phyloP scores from a whole-genome alignment of 2,329 filamentous ascomycete genomes.

The Plectosphaerella sp. region DNA sequence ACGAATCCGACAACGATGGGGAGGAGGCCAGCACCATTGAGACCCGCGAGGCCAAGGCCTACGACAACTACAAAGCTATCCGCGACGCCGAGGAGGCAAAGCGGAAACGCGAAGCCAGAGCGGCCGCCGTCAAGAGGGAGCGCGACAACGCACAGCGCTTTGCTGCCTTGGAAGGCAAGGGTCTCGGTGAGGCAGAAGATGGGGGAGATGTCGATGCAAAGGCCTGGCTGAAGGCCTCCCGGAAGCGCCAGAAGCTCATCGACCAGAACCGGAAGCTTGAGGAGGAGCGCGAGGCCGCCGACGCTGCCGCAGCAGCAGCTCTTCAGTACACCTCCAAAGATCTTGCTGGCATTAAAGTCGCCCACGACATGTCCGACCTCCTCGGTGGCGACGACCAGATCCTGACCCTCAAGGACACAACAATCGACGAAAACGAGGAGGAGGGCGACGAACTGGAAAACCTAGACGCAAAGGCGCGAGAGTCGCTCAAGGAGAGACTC shows the following conservation, averaged over 20 bases:
- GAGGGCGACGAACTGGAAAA: constrained; percentile 90
- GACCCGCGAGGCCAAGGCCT: constrained; percentile 66
- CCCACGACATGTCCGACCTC: constrained; percentile 78
- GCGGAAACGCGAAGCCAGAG: constrained; percentile 71
- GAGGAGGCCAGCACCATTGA: constrained; percentile 83
- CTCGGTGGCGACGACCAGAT: constrained; percentile 83
- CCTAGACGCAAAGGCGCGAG: constrained; percentile 63
- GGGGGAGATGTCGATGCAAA: constrained; percentile 69
- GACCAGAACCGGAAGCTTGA: constrained; percentile 68
- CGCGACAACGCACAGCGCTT: constrained; percentile 78
- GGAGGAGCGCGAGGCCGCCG: constrained; percentile 73
- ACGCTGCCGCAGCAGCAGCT: constrained; percentile 59
- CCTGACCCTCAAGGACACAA: constrained; percentile 88
- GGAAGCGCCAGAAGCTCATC: constrained; percentile 92
- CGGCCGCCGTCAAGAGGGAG: constrained; percentile 80
- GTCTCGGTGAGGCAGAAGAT: constrained; percentile 72
- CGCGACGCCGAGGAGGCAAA: constrained; percentile 72
- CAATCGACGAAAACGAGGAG: constrained; percentile 77
- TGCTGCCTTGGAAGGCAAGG: constrained; percentile 73
- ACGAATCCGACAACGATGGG: constrained; percentile 39
- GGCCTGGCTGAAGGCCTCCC: constrained; percentile 82
- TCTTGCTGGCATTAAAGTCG: constrained; percentile 85
- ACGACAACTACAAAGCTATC: constrained; percentile 65
- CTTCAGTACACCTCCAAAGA: constrained; percentile 78
- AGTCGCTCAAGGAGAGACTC: constrained; percentile 70